Evolutionary conservation across 768 basidiomycete genomes (phyloP).

Genomic region (Wakefieldia striispora): DNA sequence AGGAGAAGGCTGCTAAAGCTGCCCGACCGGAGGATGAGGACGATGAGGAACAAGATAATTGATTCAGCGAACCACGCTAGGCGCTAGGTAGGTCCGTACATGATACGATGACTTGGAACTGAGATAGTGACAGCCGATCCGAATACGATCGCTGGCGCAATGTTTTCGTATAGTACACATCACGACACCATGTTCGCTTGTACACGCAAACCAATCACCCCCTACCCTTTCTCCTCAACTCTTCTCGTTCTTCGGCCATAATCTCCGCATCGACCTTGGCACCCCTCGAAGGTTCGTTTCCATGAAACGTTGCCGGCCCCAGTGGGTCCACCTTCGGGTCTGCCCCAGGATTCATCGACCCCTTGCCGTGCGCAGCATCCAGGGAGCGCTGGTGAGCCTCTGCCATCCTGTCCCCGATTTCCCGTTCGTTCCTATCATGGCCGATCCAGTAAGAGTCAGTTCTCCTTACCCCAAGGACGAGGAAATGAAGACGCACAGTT

Average conservation of each 20-base stretch:
- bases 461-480: neutral
- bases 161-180: neutral
- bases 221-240: constrained; percentile 43
- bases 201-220: constrained; percentile 13
- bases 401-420: constrained; percentile 37
- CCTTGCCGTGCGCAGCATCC: constrained; percentile 25
- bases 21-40: constrained; percentile 48
- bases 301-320: constrained; percentile 49
- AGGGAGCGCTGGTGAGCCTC: constrained; percentile 33
- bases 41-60: constrained; percentile 35
- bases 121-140: too few species aligned
- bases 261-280: constrained; percentile 59
- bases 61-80: neutral
- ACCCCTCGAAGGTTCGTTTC: constrained; percentile 56
- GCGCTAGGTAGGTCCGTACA: neutral
- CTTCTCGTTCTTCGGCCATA: constrained; percentile 49
- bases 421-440: constrained; percentile 41
- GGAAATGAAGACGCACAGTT: constrained; percentile 11
- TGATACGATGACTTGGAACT: too few species aligned
- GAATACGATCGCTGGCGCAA: neutral
- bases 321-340: constrained; percentile 44
- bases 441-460: neutral
- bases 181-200: neutral
- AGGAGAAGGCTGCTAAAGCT: constrained; percentile 47
- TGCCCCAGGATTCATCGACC: constrained; percentile 27